Percentiles rank a stretch among this genome's conserved stretches.
These are phyloP conservation scores for Rhodofomes roseus DNA, from an alignment of 1,284 basidiomycete species.

Conservation along the genomic window DNA sequence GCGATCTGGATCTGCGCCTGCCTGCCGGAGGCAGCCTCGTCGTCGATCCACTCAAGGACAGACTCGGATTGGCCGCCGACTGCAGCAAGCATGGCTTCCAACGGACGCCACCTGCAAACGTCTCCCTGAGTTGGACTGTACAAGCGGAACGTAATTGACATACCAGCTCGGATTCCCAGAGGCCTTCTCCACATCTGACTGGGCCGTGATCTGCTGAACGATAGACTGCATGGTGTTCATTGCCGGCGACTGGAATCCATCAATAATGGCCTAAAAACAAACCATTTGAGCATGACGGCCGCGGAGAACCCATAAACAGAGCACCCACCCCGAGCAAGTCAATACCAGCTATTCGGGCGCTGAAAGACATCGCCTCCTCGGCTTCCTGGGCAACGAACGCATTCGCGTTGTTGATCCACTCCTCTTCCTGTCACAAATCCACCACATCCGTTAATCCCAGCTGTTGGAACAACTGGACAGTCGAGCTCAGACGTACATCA, in stretches of 20 bases:
- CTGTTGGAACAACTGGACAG: conserved; percentile 7
- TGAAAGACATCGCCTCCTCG: conserved; percentile 83
- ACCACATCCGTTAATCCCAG: neutral
- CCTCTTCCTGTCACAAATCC: conserved; percentile 65
- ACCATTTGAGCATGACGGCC: neutral
- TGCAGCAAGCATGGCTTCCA: conserved; percentile 82
- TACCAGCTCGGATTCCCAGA: conserved; percentile 54
- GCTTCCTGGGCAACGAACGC: conserved; percentile 94
- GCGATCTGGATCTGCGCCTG: conserved; percentile 74
- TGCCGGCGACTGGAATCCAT: conserved; percentile 58
- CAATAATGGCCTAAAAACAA: conserved; percentile 60
- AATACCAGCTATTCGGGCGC: conserved; percentile 79
- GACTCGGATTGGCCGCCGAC: conserved; percentile 83
- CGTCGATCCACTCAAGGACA: conserved; percentile 73
- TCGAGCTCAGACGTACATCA: conserved; percentile 51
- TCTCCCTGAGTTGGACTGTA: neutral
- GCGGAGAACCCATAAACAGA: neutral
- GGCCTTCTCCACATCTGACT: conserved; percentile 53
- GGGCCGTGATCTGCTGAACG: conserved; percentile 52
- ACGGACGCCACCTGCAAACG: conserved; percentile 74
- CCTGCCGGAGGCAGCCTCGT: conserved; percentile 62
- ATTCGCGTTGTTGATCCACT: conserved; percentile 87
- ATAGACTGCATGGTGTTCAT: conserved; percentile 54
- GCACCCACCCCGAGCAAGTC: conserved; percentile 75
- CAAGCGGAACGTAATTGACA: neutral